A percentile compares a stretch with the other conserved stretches of the same genome.
Conservation (phyloP, 805 yeast species). For the Candida ponderosae region DNA sequence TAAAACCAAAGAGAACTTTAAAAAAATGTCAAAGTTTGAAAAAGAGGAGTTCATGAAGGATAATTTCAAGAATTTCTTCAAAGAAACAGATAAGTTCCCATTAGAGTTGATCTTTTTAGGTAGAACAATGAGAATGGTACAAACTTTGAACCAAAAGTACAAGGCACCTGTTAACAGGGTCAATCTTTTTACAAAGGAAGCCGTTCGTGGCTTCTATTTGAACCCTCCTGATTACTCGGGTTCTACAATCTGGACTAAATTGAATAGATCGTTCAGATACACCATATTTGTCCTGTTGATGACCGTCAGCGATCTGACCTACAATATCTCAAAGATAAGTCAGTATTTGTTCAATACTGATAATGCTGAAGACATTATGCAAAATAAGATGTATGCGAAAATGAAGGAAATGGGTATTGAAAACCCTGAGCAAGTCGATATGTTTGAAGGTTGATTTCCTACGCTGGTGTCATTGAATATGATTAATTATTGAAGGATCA, state of each 20-base stretch:
- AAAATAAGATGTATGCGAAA: constrained; percentile 12
- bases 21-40: constrained; percentile 28
- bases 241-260: background rate
- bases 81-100: constrained; percentile 62
- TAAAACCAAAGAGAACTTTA: constrained; percentile 19
- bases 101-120: constrained; percentile 56
- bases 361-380: constrained; percentile 17
- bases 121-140: constrained; percentile 69
- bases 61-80: constrained; percentile 46
- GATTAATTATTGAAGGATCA: too few species aligned
- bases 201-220: constrained; percentile 24
- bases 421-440: constrained; percentile 13
- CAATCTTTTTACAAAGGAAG: constrained; percentile 53
- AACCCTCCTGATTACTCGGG: constrained; percentile 5
- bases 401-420: constrained; percentile 20
- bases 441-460: constrained; percentile 13
- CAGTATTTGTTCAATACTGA: constrained; percentile 14
- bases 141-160: constrained; percentile 53
- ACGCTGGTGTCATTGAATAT: too few species aligned
- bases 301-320: constrained; percentile 14
- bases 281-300: constrained; percentile 11
- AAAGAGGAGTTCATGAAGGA: constrained; percentile 34
- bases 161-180: constrained; percentile 74
- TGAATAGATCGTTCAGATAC: constrained; percentile 11
- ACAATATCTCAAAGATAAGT: constrained; percentile 11